A percentile compares a stretch with the other conserved stretches of the same genome.
These are phyloP conservation scores for Trichosporon sp. DNA, from an alignment of 1,284 basidiomycete genomes.

Conservation along the genomic window DNA sequence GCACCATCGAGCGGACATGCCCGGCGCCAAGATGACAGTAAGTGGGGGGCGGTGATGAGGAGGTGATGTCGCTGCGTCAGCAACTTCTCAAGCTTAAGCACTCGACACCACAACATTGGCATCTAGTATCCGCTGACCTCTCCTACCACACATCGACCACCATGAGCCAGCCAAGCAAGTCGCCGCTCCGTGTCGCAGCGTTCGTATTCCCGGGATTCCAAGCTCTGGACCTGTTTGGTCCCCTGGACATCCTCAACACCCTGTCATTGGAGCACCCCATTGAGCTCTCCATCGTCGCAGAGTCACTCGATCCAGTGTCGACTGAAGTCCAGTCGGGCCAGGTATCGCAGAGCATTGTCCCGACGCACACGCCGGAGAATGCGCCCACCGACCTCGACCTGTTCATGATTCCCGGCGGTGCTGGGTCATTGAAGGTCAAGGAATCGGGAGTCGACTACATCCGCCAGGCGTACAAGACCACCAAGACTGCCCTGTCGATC, in stretches of 20 bases:
- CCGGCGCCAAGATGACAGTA: not conserved
- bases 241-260: conserved; percentile 15
- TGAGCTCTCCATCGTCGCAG: conserved; percentile 9
- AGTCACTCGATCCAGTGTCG: conserved; percentile 9
- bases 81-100: not conserved
- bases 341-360: conserved; percentile 11
- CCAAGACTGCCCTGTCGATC: conserved; percentile 15
- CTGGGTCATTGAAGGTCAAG: not conserved
- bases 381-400: conserved; percentile 1
- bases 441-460: conserved; percentile 21
- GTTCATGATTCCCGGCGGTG: not conserved
- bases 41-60: not conserved
- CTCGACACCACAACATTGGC: too few species aligned
- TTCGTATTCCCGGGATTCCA: conserved; percentile 4
- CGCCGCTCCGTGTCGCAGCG: not conserved
- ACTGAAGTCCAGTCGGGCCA: not conserved
- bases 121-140: too few species aligned
- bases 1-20: too few species aligned
- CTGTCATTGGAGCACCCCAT: conserved; percentile 8
- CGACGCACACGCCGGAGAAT: conserved; percentile 16
- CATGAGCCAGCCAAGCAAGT: not conserved
- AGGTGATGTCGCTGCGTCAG: not conserved
- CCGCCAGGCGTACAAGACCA: conserved; percentile 8
- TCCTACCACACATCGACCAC: not conserved
- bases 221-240: conserved; percentile 10